phyloP scores from a whole-genome alignment of 192 early-diverging fungal species.

The Coemansia sp. region DNA sequence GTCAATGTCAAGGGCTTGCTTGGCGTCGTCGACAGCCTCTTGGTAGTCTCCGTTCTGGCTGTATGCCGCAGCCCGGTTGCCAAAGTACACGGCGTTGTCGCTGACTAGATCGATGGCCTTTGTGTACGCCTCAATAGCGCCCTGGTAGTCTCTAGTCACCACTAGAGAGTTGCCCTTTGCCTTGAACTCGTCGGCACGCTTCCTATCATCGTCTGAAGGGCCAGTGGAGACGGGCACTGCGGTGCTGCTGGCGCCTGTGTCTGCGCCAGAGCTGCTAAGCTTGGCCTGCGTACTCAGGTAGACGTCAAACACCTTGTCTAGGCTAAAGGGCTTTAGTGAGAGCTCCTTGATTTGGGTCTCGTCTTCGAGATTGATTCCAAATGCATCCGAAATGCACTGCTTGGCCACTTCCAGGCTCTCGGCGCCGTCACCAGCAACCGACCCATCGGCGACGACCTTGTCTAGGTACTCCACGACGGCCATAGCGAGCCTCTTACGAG shows the following conservation, averaged over 20 bases:
- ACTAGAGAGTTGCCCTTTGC: slow-evolving; percentile 81
- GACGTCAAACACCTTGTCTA: slow-evolving; percentile 87
- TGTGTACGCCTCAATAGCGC: slow-evolving; percentile 87
- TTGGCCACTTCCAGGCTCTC: slow-evolving; percentile 73
- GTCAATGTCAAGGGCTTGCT: slow-evolving; percentile 80
- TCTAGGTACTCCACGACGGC: slow-evolving; percentile 53
- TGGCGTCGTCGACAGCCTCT: slow-evolving; percentile 85
- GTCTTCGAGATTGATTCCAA: slow-evolving; percentile 81
- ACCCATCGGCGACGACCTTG: slow-evolving; percentile 45
- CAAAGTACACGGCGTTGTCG: slow-evolving; percentile 92
- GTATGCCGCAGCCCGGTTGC: slow-evolving; percentile 97
- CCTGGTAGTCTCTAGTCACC: slow-evolving; percentile 75
- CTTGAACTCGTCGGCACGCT: slow-evolving; percentile 89
- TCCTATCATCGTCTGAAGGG: slow-evolving; percentile 65
- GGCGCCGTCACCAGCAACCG: slow-evolving; percentile 44
- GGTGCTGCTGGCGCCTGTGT: background rate
- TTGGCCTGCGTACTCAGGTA: slow-evolving; percentile 84
- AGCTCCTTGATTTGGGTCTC: slow-evolving; percentile 63
- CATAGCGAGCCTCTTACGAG: slow-evolving; percentile 43
- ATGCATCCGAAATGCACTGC: slow-evolving; percentile 94
- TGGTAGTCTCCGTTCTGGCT: slow-evolving; percentile 85
- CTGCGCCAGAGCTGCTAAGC: slow-evolving; percentile 32
- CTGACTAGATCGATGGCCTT: slow-evolving; percentile 84
- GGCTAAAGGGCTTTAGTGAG: slow-evolving; percentile 82
- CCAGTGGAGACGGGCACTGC: slow-evolving; percentile 7